Conservation (phyloP, 345 rosid genomes). For the Hibiscus trionum region DNA sequence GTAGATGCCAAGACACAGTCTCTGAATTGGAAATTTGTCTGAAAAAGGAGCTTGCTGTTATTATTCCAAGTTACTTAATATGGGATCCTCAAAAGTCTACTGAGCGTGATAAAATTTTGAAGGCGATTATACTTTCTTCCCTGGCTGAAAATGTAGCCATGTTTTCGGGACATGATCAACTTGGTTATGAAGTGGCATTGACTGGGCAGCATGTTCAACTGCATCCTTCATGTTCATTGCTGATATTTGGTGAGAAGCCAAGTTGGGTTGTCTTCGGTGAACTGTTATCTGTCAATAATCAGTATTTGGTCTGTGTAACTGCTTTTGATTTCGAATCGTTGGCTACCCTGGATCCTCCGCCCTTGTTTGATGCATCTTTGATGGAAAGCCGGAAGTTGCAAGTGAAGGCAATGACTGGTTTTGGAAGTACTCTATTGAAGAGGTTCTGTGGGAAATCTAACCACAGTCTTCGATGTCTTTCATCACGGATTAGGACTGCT, state of each 20-base stretch:
- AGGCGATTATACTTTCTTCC: slow-evolving; percentile 60
- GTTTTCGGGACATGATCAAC: slow-evolving; percentile 76
- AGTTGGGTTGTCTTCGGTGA: slow-evolving; percentile 87
- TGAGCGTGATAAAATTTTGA: slow-evolving; percentile 43
- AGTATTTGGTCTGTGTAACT: slow-evolving; percentile 83
- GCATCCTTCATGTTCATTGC: slow-evolving; percentile 86
- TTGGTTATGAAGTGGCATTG: slow-evolving; percentile 82
- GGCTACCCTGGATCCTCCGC: slow-evolving; percentile 52
- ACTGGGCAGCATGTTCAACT: slow-evolving; percentile 67
- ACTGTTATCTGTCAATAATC: slow-evolving; percentile 44
- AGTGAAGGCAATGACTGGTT: slow-evolving; percentile 47
- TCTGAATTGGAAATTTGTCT: slow-evolving; percentile 64
- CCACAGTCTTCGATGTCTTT: slow-evolving; percentile 43
- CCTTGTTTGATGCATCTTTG: slow-evolving; percentile 49
- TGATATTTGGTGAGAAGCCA: slow-evolving; percentile 70
- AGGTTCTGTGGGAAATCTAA: slow-evolving; percentile 71
- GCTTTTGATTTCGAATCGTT: slow-evolving; percentile 68
- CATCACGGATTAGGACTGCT: slow-evolving; percentile 39
- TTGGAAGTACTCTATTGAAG: slow-evolving; percentile 49
- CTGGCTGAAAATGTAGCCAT: slow-evolving; percentile 76
- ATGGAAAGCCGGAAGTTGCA: slow-evolving; percentile 53
- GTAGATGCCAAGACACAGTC: slow-evolving; percentile 78
- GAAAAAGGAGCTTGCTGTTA: slow-evolving; percentile 48
- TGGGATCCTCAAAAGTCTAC: slow-evolving; percentile 52
- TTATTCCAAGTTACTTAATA: slow-evolving; percentile 52